phyloP scores from a whole-genome alignment of 192 early-diverging fungal genomes.

The Pilobolus umbonatus region DNA sequence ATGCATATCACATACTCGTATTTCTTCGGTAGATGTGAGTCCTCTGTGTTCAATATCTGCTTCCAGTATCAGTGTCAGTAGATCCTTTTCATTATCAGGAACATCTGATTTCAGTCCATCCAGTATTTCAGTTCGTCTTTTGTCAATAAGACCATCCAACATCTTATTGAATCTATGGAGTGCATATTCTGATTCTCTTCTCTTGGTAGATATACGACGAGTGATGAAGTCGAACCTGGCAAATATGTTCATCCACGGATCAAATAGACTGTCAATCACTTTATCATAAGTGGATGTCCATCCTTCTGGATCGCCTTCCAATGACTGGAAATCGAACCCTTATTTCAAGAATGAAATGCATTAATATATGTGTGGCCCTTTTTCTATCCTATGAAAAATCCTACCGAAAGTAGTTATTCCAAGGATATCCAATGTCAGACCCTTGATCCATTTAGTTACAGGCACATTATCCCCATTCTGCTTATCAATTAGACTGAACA shows the following conservation, averaged over 20 bases:
- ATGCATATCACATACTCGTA: neutral
- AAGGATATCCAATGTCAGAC: constrained; percentile 12
- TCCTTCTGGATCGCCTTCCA: neutral
- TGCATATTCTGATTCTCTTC: neutral
- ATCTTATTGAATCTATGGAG: constrained; percentile 14
- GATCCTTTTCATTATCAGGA: constrained; percentile 30
- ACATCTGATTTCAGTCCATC: neutral
- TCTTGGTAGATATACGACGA: constrained; percentile 9
- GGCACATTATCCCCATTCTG: neutral
- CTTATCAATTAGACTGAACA: constrained; percentile 4
- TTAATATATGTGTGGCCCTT: neutral
- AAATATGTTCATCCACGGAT: constrained; percentile 9
- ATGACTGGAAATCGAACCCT: neutral
- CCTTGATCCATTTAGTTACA: neutral
- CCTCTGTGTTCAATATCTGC: constrained; percentile 17
- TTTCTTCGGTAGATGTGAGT: neutral
- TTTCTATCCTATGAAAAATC: neutral
- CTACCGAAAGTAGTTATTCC: constrained; percentile 10
- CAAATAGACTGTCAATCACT: neutral
- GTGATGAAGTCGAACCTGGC: constrained; percentile 11
- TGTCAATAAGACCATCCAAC: constrained; percentile 18
- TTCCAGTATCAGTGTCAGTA: constrained; percentile 55
- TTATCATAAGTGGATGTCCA: constrained; percentile 4
- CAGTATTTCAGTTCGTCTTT: constrained; percentile 8
- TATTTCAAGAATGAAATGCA: neutral